A percentile compares a stretch with the other conserved stretches of the same genome.
Evolutionary conservation across 139 green algal species (phyloP).

Genomic region (Chlamydomonas sp.): DNA sequence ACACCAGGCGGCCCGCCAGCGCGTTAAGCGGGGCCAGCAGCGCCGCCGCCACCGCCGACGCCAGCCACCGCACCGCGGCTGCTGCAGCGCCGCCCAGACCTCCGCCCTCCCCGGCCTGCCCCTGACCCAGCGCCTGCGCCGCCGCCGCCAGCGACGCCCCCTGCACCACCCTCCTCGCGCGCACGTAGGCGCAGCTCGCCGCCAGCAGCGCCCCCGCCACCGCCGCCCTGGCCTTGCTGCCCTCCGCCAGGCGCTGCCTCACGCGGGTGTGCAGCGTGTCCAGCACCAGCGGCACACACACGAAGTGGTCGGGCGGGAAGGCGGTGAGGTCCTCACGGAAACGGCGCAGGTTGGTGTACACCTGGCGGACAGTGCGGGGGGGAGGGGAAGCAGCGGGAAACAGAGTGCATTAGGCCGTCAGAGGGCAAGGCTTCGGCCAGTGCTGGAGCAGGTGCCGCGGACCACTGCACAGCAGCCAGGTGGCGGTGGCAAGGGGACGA

Average conservation of each 20-base stretch:
- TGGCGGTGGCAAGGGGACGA: too few relatives aligned
- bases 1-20: conserved; percentile 73
- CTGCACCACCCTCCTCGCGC: conserved; percentile 40
- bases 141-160: conserved; percentile 60
- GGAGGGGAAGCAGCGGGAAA: too few relatives aligned
- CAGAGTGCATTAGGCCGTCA: neutral
- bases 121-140: conserved; percentile 54
- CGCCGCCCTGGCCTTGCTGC: conserved; percentile 43
- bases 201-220: conserved; percentile 71
- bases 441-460: too few relatives aligned
- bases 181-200: conserved; percentile 60
- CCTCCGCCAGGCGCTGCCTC: conserved; percentile 57
- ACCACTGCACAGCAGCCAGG: too few relatives aligned
- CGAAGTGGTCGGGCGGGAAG: conserved; percentile 84
- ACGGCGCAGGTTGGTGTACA: conserved; percentile 86
- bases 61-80: conserved; percentile 62
- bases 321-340: conserved; percentile 85
- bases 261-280: conserved; percentile 82
- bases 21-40: conserved; percentile 79
- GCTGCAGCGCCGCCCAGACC: conserved; percentile 62
- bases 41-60: conserved; percentile 36
- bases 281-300: conserved; percentile 94
- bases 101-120: conserved; percentile 52
- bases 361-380: neutral
- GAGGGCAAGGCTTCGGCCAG: too few relatives aligned